Percentiles rank a stretch among this genome's conserved stretches.
Evolutionary conservation across 225 moss, liverwort and hornwort genomes (phyloP).

Genomic region (Asterella californica): DNA sequence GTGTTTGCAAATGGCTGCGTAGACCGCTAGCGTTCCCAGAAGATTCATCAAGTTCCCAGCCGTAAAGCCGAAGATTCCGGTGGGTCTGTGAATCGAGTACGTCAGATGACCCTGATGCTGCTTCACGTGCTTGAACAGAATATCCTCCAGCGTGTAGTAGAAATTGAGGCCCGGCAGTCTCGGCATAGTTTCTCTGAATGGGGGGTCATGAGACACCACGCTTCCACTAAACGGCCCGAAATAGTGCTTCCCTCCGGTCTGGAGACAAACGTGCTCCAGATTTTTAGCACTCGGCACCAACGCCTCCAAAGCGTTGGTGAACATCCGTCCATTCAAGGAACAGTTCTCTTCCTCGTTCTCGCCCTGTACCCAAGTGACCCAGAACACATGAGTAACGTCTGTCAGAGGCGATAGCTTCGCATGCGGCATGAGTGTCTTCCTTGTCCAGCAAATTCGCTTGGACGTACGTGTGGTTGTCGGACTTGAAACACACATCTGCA

Average conservation of each 20-base stretch:
- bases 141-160: constrained; percentile 46
- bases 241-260: constrained; percentile 65
- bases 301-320: constrained; percentile 46
- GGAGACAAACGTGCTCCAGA: constrained; percentile 49
- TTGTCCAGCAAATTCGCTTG: constrained; percentile 39
- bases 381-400: constrained; percentile 55
- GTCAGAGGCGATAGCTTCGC: constrained; percentile 34
- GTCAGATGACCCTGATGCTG: constrained; percentile 23
- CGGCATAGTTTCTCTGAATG: constrained; percentile 33
- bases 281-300: constrained; percentile 38
- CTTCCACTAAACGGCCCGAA: constrained; percentile 39
- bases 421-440: constrained; percentile 29
- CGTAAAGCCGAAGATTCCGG: constrained; percentile 42
- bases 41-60: constrained; percentile 43
- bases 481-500: constrained; percentile 35
- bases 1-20: constrained; percentile 41
- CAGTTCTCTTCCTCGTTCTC: constrained; percentile 42
- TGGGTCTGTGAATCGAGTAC: constrained; percentile 52
- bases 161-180: constrained; percentile 29
- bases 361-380: constrained; percentile 40
- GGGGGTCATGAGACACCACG: constrained; percentile 12
- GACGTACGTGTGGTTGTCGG: constrained; percentile 33
- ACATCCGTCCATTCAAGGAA: constrained; percentile 33
- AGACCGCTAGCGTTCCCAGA: constrained; percentile 36
- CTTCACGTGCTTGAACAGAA: constrained; percentile 26